Evolutionary conservation across 176 grass and related monocot genomes (phyloP).

Genomic region (Hordeum marinum): DNA sequence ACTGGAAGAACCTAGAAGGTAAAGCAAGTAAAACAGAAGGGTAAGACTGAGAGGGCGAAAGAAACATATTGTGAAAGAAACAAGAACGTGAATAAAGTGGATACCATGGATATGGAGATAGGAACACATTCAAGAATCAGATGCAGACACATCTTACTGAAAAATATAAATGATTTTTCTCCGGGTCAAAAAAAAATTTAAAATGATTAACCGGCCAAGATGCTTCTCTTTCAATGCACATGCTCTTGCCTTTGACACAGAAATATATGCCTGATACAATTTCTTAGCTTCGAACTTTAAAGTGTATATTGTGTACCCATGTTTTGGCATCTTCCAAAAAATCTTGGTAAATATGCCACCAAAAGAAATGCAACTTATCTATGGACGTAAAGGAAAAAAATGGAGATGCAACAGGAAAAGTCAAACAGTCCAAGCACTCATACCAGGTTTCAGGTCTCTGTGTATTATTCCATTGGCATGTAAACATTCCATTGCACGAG

Average conservation of each 20-base stretch:
- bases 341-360: not conserved
- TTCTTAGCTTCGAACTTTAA: not conserved
- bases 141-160: not conserved
- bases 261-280: not conserved
- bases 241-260: not conserved
- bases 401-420: not conserved
- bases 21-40: slow-evolving; percentile 18
- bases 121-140: slow-evolving; percentile 3
- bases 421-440: not conserved
- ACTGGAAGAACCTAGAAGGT: not conserved
- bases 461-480: slow-evolving; percentile 98
- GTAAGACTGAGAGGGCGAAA: not conserved
- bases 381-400: not conserved
- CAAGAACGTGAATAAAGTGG: slow-evolving; percentile 14
- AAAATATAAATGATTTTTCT: no score
- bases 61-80: slow-evolving; percentile 21
- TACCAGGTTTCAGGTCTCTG: slow-evolving; percentile 97
- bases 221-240: not conserved
- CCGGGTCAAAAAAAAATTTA: no score
- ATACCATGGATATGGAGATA: slow-evolving; percentile 14
- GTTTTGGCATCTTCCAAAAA: not conserved
- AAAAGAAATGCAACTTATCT: not conserved
- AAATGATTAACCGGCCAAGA: not conserved
- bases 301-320: not conserved
- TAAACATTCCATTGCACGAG: slow-evolving; percentile 94